phyloP scores from a whole-genome alignment of 345 rosid genomes.

The Carallia brachiata region DNA sequence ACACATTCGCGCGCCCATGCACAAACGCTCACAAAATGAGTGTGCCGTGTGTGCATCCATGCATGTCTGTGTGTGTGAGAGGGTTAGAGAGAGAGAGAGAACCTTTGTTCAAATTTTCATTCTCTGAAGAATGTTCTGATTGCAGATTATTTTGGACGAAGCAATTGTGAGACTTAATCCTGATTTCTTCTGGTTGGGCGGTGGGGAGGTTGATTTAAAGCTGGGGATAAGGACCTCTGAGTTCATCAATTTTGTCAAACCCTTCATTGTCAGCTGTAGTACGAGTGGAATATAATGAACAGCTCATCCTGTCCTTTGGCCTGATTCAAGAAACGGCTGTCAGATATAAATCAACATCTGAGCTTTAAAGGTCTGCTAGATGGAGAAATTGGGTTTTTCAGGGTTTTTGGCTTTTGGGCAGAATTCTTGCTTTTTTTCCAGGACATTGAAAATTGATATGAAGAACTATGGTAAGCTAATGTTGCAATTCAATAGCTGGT shows the following conservation, averaged over 20 bases:
- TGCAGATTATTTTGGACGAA: conserved; percentile 91
- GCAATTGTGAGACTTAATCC: conserved; percentile 76
- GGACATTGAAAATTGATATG: not conserved
- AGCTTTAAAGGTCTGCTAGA: not conserved
- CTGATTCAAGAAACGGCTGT: not conserved
- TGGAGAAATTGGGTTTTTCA: not conserved
- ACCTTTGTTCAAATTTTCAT: conserved; percentile 4
- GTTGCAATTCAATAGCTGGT: too few species aligned
- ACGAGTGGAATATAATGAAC: conserved; percentile 20
- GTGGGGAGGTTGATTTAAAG: conserved; percentile 89
- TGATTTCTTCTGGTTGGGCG: conserved; percentile 90
- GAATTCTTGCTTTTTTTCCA: not conserved
- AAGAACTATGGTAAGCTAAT: not conserved
- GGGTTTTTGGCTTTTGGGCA: not conserved
- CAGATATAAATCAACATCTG: conserved; percentile 1
- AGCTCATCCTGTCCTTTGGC: conserved; percentile 2
- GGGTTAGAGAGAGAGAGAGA: not conserved
- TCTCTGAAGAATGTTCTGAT: conserved; percentile 16
- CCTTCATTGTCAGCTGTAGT: conserved; percentile 70
- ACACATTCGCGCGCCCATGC: too few species aligned
- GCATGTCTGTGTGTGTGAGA: too few species aligned
- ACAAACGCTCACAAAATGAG: too few species aligned
- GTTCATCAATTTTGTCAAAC: conserved; percentile 63
- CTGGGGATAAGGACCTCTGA: conserved; percentile 74
- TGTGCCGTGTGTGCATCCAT: too few species aligned